These are phyloP conservation scores for Carpinus fangiana DNA, from an alignment of 306 rosid species.

Conservation along the genomic window DNA sequence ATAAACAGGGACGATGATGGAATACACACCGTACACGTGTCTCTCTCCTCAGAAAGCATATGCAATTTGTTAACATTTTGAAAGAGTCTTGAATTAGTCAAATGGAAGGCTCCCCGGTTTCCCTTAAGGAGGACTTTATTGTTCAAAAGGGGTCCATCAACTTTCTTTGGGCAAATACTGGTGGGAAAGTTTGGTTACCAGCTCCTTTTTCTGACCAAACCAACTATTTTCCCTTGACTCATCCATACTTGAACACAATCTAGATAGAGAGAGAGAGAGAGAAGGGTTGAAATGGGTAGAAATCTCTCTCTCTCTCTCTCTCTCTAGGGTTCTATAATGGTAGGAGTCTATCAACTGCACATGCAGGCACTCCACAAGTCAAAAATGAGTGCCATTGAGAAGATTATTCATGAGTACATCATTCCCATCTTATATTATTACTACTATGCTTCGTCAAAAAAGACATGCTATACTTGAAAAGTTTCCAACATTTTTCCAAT, in stretches of 20 bases:
- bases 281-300: no score
- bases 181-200: constrained; percentile 91
- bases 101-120: constrained; percentile 44
- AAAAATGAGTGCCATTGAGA: constrained; percentile 31
- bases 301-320: not conserved
- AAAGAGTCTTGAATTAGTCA: constrained; percentile 55
- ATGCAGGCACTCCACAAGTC: constrained; percentile 49
- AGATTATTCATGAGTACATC: constrained; percentile 1
- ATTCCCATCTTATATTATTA: not conserved
- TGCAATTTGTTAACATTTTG: not conserved
- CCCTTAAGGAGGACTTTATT: constrained; percentile 39
- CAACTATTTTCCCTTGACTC: no score
- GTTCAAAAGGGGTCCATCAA: constrained; percentile 42
- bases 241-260: no score
- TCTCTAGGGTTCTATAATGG: constrained; percentile 23
- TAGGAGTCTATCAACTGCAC: constrained; percentile 22
- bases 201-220: constrained; percentile 69
- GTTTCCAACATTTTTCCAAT: not conserved
- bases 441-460: constrained; percentile 42
- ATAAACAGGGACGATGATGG: no score
- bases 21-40: constrained; percentile 29
- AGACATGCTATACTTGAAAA: constrained; percentile 32
- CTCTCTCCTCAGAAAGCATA: not conserved
- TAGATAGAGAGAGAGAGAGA: no score
- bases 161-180: constrained; percentile 52